Base-by-base conservation (phyloP, 768 basidiomycete species). In the Phylloporus scabripes region DNA sequence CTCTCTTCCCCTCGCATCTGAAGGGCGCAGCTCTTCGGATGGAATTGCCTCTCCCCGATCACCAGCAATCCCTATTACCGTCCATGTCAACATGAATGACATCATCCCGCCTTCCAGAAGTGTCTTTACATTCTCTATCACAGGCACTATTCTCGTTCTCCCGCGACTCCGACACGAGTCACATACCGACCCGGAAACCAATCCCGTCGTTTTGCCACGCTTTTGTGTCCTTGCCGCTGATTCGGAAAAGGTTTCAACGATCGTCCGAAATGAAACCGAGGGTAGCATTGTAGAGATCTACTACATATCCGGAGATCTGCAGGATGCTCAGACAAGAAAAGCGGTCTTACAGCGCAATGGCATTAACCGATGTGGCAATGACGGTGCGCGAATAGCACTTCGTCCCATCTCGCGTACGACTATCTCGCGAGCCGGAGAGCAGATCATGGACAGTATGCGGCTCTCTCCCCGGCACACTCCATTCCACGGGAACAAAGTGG, bases 41-140 rank as follows among this genome's bases (percentile, higher is more conserved):
- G 63, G 46, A 48, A 44, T 52, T 48, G 36, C 44, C 39, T 43
- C 46, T 24, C 64, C 26, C 45, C 65, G 62, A 26, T 72, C 78
- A 10, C 87, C 87, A 1, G 75, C 75, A 17, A 68, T 74, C 12
- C 82, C 85, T 3, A 73, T 92, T 39, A 87, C 85, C 0, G 66
- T 90, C 8, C 87, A 89, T 61, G 55, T 92, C 51, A 88, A 90
- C 60, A 87, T 90, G 74, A 86, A 87, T 55, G 85, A 90, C 36
- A 70, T 90, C 7, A 72, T 80, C 21, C 77, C 81, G 3, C 79
- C 86, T 8, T 68, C 74, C 24, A 85, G 82, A 65, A 82, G 81
- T 50, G 57, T 71, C 14, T 83, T 91, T 58, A 76, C 75, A 5
- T 87, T 90, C 64, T 75, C 70, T 10, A 77, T 90, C 40, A 73